Evolutionary conservation across 805 yeast species (phyloP).

Genomic region (Kurtzmaniella cleridarum): DNA sequence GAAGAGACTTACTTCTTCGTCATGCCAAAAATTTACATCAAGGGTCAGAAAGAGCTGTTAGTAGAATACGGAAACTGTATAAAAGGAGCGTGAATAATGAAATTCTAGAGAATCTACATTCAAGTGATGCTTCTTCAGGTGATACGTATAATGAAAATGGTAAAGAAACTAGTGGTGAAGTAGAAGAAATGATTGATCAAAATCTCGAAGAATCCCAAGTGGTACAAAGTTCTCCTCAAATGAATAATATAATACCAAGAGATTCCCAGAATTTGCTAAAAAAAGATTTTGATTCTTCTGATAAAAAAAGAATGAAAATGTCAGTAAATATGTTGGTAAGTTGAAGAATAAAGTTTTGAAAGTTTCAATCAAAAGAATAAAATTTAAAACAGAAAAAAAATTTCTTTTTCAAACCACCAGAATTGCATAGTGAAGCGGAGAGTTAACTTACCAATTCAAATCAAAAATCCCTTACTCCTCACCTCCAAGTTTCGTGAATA

Average conservation of each 20-base stretch:
- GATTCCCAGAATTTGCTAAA: neutral
- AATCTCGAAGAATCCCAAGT: too few species aligned
- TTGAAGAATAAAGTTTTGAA: constrained; percentile 7
- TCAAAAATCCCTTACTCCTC: too few species aligned
- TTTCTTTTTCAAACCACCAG: neutral
- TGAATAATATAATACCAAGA: too few species aligned
- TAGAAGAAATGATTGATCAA: too few species aligned
- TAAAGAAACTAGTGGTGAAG: too few species aligned
- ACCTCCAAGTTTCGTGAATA: too few species aligned
- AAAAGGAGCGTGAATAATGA: constrained; percentile 11
- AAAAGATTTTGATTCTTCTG: constrained; percentile 20
- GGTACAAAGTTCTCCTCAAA: too few species aligned
- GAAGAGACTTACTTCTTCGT: constrained; percentile 38
- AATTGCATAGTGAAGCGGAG: neutral
- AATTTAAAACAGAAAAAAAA: neutral
- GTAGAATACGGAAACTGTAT: constrained; percentile 35
- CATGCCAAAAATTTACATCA: constrained; percentile 42
- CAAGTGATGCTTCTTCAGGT: too few species aligned
- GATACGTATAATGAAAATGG: too few species aligned
- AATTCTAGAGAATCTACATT: neutral
- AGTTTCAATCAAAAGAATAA: neutral
- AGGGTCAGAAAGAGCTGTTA: constrained; percentile 40
- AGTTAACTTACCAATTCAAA: neutral
- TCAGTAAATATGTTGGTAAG: constrained; percentile 40
- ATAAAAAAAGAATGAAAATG: constrained; percentile 31